A percentile compares a stretch with the other conserved stretches of the same genome.
Evolutionary conservation across 192 early-diverging fungal genomes (phyloP).

Genomic region (Mortierella claussenii): DNA sequence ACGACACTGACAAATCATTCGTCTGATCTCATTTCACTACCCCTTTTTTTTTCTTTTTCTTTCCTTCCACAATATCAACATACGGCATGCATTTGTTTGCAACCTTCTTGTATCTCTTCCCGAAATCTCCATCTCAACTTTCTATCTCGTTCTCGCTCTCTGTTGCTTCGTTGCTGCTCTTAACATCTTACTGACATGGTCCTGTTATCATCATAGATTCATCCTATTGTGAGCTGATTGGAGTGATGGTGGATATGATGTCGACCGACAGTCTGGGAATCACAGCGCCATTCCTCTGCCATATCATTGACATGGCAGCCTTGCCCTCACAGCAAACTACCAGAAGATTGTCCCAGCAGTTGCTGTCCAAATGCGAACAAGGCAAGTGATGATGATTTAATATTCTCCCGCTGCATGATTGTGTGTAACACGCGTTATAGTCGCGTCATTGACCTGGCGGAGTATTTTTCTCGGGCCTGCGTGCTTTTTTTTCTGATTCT

Average conservation of each 20-base stretch:
- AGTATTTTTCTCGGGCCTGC: too few species aligned
- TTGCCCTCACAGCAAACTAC: constrained; percentile 65
- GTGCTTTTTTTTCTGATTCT: too few species aligned
- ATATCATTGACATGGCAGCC: constrained; percentile 68
- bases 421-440: too few species aligned
- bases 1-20: constrained; percentile 13
- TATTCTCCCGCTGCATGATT: too few species aligned
- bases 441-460: too few species aligned
- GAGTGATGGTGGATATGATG: constrained; percentile 57
- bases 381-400: too few species aligned
- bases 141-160: too few species aligned
- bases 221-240: constrained; percentile 55
- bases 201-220: constrained; percentile 35
- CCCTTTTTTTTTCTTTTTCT: neutral
- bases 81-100: too few species aligned
- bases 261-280: constrained; percentile 55
- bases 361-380: constrained; percentile 57
- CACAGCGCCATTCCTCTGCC: constrained; percentile 60
- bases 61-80: too few species aligned
- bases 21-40: neutral
- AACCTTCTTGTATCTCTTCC: too few species aligned
- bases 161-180: too few species aligned
- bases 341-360: constrained; percentile 49
- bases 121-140: too few species aligned
- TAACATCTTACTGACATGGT: neutral